Base-by-base conservation (phyloP, 2,329 filamentous ascomycete species). In the Davidsoniella eucalypti region DNA sequence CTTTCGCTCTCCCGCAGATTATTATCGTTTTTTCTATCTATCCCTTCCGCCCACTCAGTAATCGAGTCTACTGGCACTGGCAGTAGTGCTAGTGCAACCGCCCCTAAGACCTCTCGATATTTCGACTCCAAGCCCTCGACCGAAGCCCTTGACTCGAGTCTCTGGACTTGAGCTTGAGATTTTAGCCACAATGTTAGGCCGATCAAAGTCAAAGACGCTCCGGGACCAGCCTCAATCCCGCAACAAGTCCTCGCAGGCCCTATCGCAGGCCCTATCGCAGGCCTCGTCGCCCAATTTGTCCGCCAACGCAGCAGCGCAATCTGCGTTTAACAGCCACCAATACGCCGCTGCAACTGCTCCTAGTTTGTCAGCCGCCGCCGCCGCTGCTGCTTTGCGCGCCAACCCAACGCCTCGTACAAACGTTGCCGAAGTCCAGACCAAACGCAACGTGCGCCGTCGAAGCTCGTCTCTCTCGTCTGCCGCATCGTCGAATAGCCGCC, bases 401-500 rank as follows among this genome's bases (percentile, higher is more conserved):
- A 78, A 84, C 57, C 81, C 86, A 8, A 80, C 80, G 47, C 80
- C 84, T 2, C 87, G 87, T 18, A 90, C 81, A 47, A 80, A 80
- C 57, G 82, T 94, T 51, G 82, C 78, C 62, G 78, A 87, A 60
- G 78, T 93, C 42, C 83, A 94, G 64, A 94, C 90, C 5, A 94
- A 90, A 69, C 83, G 88, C 60, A 88, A 83, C 61, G 64, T 78
- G 54, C 78, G 86, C 29, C 51, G 51, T 58, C 78, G 87, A 54
- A 79, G 74, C 63, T 72, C 73, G 47, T 94, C 87, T 1, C 66
- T 75, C 40, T 84, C 84, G 1, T 90, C 86, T 43, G 60, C 66
- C 53, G 23, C 43, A 7, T 17, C 47, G 38, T 37, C 47, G 39
- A 64, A 56, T 67, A 68, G 44, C 14, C 44, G 44, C n/a, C 45